A percentile compares a stretch with the other conserved stretches of the same genome.
Conservation (phyloP, 306 rosid species). For the Glycine soja region DNA sequence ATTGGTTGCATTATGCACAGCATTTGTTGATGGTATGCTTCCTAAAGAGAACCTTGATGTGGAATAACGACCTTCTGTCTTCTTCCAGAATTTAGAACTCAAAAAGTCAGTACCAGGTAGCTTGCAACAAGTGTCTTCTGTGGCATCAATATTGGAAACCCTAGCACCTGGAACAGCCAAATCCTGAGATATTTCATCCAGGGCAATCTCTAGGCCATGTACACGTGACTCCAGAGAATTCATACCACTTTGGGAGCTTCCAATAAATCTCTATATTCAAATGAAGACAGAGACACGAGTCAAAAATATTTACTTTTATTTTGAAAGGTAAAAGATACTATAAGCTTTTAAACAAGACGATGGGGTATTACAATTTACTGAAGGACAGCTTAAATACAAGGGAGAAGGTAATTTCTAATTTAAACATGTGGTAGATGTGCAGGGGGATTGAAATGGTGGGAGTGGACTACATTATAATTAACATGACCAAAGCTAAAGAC, state of each 20-base stretch:
- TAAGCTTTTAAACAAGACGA: constrained; percentile 34
- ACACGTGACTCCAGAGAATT: constrained; percentile 92
- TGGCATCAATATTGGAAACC: constrained; percentile 57
- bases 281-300: constrained; percentile 42
- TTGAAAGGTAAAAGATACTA: not conserved
- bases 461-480: not conserved
- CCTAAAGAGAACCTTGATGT: constrained; percentile 67
- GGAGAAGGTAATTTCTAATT: constrained; percentile 30
- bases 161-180: constrained; percentile 79
- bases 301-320: constrained; percentile 31
- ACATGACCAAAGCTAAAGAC: constrained; percentile 11
- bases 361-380: not conserved
- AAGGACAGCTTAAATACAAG: constrained; percentile 15
- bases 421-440: constrained; percentile 8
- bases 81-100: constrained; percentile 94
- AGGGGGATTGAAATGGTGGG: not conserved
- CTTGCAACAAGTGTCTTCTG: constrained; percentile 84
- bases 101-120: constrained; percentile 93
- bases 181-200: constrained; percentile 86
- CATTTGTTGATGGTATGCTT: constrained; percentile 52
- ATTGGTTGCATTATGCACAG: constrained; percentile 47
- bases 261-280: constrained; percentile 81
- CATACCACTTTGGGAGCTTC: constrained; percentile 91
- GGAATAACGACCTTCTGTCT: constrained; percentile 73
- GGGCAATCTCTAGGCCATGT: constrained; percentile 83